Percentiles rank a stretch among this genome's conserved stretches.
phyloP scores from a whole-genome alignment of 768 basidiomycete genomes.

The Artomyces pyxidatus region DNA sequence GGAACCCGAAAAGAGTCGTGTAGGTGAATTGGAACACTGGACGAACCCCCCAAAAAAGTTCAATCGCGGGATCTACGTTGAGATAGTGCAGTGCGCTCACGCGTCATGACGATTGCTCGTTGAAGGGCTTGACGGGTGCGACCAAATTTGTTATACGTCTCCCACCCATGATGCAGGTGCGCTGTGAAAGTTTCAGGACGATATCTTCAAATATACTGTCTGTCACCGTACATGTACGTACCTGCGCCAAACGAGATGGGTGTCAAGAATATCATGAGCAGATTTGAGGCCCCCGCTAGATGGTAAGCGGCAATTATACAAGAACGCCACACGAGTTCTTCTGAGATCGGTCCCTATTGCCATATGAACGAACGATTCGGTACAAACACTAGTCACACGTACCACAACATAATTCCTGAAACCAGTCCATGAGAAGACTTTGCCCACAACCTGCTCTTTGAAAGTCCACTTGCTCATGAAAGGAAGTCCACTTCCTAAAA shows the following conservation, averaged over 20 bases:
- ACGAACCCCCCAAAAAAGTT: no score
- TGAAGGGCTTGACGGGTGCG: constrained; percentile 54
- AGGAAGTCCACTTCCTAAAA: constrained; percentile 40
- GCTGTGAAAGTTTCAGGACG: constrained; percentile 36
- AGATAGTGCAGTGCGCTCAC: constrained; percentile 30
- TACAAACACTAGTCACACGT: constrained; percentile 14
- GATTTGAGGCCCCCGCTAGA: constrained; percentile 48
- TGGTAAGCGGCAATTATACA: constrained; percentile 72
- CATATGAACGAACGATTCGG: background rate
- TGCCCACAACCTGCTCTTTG: constrained; percentile 27
- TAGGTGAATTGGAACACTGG: constrained; percentile 83
- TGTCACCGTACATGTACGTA: constrained; percentile 28
- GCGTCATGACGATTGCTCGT: constrained; percentile 44
- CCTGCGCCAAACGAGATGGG: constrained; percentile 88
- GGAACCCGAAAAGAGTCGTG: constrained; percentile 87
- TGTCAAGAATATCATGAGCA: constrained; percentile 65
- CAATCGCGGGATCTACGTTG: no score
- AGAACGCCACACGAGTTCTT: constrained; percentile 87
- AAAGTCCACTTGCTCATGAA: constrained; percentile 46
- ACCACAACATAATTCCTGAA: constrained; percentile 62
- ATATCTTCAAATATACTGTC: constrained; percentile 1
- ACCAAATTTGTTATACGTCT: constrained; percentile 71
- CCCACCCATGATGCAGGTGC: constrained; percentile 90
- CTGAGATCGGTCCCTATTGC: constrained; percentile 79
- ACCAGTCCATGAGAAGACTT: constrained; percentile 47